phyloP scores from a whole-genome alignment of 2,329 filamentous ascomycete genomes.

The Coniochaeta hoffmannii region DNA sequence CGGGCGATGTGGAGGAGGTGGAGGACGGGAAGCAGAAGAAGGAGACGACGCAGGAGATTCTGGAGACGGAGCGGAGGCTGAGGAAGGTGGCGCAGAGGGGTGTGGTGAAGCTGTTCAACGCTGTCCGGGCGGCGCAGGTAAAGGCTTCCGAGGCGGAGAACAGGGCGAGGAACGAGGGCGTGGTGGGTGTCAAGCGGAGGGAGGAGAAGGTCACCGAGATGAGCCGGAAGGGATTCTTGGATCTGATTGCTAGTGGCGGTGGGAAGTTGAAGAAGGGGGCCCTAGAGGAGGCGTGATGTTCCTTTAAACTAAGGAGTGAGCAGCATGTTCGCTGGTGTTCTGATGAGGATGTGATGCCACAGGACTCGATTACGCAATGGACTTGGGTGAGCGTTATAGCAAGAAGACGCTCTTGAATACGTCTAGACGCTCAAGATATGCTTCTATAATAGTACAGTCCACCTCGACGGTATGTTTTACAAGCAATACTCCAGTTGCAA shows the following conservation, averaged over 20 bases:
- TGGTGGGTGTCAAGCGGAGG: constrained; percentile 71
- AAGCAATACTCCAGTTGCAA: background rate
- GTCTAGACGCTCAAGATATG: background rate
- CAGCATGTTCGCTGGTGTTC: background rate
- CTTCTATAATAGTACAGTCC: background rate
- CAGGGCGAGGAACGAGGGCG: constrained; percentile 60
- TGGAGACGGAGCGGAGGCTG: constrained; percentile 70
- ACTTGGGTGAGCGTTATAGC: too few species aligned
- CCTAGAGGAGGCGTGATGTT: constrained; percentile 45
- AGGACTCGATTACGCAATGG: background rate
- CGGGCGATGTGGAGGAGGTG: constrained; percentile 28
- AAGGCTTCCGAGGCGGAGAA: constrained; percentile 73
- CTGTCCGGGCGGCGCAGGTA: constrained; percentile 85
- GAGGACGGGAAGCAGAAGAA: constrained; percentile 23
- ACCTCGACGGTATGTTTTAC: background rate
- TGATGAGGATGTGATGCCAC: background rate
- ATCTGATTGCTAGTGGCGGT: constrained; percentile 68
- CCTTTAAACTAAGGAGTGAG: background rate
- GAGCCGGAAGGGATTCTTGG: constrained; percentile 93
- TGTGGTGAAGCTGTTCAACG: constrained; percentile 95
- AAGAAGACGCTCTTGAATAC: background rate
- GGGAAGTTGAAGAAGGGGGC: constrained; percentile 51
- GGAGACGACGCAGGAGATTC: constrained; percentile 45
- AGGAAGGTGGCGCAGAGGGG: constrained; percentile 86
- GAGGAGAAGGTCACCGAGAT: constrained; percentile 91